Evolutionary conservation across 176 grass and related monocot species (phyloP).

Genomic region (Guadua angustifolia): DNA sequence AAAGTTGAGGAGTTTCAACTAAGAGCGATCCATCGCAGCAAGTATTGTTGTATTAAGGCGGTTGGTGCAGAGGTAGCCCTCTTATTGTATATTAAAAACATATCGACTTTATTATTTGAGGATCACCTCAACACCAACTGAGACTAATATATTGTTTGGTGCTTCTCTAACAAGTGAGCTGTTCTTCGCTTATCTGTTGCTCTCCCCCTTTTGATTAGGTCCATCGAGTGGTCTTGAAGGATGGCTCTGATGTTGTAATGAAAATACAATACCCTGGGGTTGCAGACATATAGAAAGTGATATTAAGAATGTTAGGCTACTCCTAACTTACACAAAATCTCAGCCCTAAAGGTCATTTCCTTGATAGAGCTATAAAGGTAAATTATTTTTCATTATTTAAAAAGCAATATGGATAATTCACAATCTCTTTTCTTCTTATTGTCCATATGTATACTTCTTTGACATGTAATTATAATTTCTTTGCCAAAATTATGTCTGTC

Average conservation of each 20-base stretch:
- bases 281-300: conserved; percentile 98
- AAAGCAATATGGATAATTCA: not conserved
- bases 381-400: not conserved
- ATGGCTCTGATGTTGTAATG: conserved; percentile 78
- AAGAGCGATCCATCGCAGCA: no score
- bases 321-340: conserved; percentile 93
- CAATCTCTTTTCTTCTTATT: not conserved
- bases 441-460: not conserved
- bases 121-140: no score
- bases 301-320: conserved; percentile 88
- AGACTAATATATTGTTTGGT: no score
- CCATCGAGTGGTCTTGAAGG: conserved; percentile 78
- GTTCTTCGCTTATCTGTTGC: no score
- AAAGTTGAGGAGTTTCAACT: no score
- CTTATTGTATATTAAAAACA: no score
- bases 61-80: no score
- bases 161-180: no score
- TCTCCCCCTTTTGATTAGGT: conserved; percentile 55
- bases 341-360: conserved; percentile 96
- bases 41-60: no score
- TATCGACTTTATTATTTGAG: no score
- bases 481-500: not conserved
- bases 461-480: not conserved
- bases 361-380: conserved; percentile 98
- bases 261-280: conserved; percentile 98